phyloP scores from a whole-genome alignment of 2,329 filamentous ascomycete genomes.

The Alternaria tenuissima region DNA sequence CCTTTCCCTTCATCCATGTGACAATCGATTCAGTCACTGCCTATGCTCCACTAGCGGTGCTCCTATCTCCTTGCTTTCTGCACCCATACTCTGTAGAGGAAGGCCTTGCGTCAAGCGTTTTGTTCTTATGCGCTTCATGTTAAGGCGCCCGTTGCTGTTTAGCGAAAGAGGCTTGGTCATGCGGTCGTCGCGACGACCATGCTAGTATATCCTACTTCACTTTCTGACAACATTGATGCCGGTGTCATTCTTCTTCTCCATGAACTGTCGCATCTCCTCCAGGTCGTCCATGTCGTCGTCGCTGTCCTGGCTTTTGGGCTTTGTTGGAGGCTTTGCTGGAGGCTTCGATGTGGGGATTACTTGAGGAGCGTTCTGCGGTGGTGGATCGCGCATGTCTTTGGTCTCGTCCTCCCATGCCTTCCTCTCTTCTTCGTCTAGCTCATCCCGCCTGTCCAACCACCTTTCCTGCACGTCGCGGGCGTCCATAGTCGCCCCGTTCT shows the following conservation, averaged over 20 bases:
- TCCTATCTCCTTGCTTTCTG: too few relatives aligned
- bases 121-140: not conserved
- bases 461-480: slow-evolving; percentile 91
- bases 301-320: slow-evolving; percentile 22
- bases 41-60: not conserved
- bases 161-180: not conserved
- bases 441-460: slow-evolving; percentile 91
- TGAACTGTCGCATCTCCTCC: slow-evolving; percentile 51
- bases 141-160: too few relatives aligned
- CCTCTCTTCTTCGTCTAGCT: slow-evolving; percentile 81
- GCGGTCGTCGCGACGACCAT: not conserved
- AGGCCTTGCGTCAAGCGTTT: not conserved
- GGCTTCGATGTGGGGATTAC: slow-evolving; percentile 10
- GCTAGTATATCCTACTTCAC: slow-evolving; percentile 6
- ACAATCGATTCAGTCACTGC: not conserved
- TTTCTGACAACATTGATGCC: slow-evolving; percentile 78
- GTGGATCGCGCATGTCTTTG: slow-evolving; percentile 52
- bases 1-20: not conserved
- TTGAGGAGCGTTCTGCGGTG: slow-evolving; percentile 15
- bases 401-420: slow-evolving; percentile 79
- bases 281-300: slow-evolving; percentile 50
- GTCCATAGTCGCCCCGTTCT: slow-evolving; percentile 74
- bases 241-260: slow-evolving; percentile 57
- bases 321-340: slow-evolving; percentile 8
- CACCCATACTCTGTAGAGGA: too few relatives aligned